These are phyloP conservation scores for Rasamsonia emersonii DNA, from an alignment of 2,329 filamentous ascomycete species.

Conservation along the genomic window DNA sequence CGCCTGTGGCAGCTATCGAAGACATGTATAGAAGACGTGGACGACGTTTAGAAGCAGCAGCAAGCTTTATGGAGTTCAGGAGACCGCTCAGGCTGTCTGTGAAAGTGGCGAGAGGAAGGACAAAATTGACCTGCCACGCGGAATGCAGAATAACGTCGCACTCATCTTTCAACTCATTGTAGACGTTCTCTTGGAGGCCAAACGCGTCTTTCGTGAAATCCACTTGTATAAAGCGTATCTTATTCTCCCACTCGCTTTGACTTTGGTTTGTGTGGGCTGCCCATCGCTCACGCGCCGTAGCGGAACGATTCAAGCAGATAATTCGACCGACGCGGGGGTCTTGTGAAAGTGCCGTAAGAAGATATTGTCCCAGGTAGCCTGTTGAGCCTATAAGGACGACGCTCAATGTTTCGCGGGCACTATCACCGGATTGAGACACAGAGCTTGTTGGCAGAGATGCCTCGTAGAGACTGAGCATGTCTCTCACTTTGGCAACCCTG, in stretches of 20 bases:
- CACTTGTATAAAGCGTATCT: constrained; percentile 1
- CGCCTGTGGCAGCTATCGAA: constrained; percentile 1
- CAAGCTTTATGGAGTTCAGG: constrained; percentile 3
- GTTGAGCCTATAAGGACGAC: constrained; percentile 3
- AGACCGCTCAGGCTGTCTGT: constrained; percentile 4
- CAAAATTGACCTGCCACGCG: constrained; percentile 6
- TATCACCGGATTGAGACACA: neutral
- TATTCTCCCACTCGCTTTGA: neutral
- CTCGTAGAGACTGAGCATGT: neutral
- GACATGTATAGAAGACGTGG: constrained; percentile 3
- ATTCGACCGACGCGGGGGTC: neutral
- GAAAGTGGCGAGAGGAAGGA: constrained; percentile 2
- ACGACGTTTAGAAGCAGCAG: neutral
- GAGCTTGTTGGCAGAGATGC: neutral
- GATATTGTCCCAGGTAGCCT: constrained; percentile 4
- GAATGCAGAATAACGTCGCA: constrained; percentile 3
- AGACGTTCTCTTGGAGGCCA: constrained; percentile 1
- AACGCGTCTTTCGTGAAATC: constrained; percentile 1
- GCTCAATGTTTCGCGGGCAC: neutral
- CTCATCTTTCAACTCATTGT: neutral
- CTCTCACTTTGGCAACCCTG: constrained; percentile 1
- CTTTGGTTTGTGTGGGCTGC: neutral
- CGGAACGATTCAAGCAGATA: constrained; percentile 3
- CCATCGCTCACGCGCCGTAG: constrained; percentile 1
- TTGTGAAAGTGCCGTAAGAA: neutral